A percentile compares a stretch with the other conserved stretches of the same genome.
Conservation (phyloP, 73 alveolate genomes). For the Paramecium sexaurelia region DNA sequence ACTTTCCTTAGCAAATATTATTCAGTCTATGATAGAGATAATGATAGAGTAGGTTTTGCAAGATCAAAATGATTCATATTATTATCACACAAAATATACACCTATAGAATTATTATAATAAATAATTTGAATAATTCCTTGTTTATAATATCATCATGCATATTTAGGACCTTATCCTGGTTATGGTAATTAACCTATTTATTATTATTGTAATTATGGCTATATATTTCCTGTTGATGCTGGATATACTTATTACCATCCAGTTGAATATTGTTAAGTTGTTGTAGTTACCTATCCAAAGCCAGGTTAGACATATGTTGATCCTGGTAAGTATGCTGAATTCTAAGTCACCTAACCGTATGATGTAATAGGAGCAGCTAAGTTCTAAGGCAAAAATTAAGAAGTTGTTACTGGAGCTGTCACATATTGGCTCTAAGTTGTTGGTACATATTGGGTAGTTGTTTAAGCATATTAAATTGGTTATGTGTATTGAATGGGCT, state of each 20-base stretch:
- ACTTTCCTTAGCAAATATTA: constrained; percentile 75
- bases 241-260: constrained; percentile 34
- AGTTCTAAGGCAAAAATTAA: background rate
- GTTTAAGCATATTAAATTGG: background rate
- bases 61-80: constrained; percentile 61
- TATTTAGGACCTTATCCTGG: constrained; percentile 12
- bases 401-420: background rate
- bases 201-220: background rate
- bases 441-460: background rate
- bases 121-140: background rate
- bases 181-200: background rate
- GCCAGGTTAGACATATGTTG: background rate
- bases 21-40: constrained; percentile 81
- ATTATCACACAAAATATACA: background rate
- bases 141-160: background rate
- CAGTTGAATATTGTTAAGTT: background rate
- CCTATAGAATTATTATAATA: background rate
- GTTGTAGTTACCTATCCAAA: background rate
- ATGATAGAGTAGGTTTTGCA: constrained; percentile 82
- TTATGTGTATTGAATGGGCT: background rate
- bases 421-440: background rate
- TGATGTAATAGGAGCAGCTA: background rate
- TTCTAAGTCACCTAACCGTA: background rate
- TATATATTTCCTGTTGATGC: background rate
- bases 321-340: background rate